Base-by-base conservation (phyloP, 306 rosid genomes). In the Chamaecrista fasciculata region DNA sequence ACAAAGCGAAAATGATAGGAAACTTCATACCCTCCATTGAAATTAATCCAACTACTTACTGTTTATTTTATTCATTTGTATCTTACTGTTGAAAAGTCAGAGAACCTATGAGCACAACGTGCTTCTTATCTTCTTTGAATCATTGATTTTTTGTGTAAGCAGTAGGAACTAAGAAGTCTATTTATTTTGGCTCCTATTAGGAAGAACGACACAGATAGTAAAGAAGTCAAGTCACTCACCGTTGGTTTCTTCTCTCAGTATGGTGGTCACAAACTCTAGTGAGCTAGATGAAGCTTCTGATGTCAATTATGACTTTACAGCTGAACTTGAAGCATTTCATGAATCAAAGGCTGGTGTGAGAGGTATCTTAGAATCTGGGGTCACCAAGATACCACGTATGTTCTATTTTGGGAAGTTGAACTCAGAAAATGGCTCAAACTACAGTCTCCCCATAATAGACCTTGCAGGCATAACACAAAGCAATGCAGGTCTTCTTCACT, bases 271-370 rank as follows among this genome's bases (percentile, higher is more conserved):
- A 2, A 57, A 24, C 39, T 29, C 69, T 44, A 6, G 19, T 5
- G 62, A 59, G 25, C 5, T 33, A n/a, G 15, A 47, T 8, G 62
- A 28, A 61, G 62, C 14, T 7, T 48, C 53, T 7, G 31, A 40
- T 15, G 34, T 56, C 39, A 21, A 8, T 5, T 78, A 72, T 46
- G 75, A 72, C 24, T 24, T 70, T 11, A 14, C 23, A n/a, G 74
- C 53, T 31, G 77, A 81, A 34, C 34, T 77, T 1, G 49, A 72
- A 34, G 70, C 74, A 10, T 77, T 81, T 50, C 77, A 69, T 4
- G 74, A 81, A 15, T 62, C 77, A 21, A 81, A 68, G 51, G 31
- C 69, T 19, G 74, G 85, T 5, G 85, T 81, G 1, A 81, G 64
- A 18, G 85, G 85, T 37, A 43, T 81, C 2, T 63, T 3, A 9